Evolutionary conservation across 2,329 filamentous ascomycete species (phyloP).

Genomic region (Exophiala xenobiotica): DNA sequence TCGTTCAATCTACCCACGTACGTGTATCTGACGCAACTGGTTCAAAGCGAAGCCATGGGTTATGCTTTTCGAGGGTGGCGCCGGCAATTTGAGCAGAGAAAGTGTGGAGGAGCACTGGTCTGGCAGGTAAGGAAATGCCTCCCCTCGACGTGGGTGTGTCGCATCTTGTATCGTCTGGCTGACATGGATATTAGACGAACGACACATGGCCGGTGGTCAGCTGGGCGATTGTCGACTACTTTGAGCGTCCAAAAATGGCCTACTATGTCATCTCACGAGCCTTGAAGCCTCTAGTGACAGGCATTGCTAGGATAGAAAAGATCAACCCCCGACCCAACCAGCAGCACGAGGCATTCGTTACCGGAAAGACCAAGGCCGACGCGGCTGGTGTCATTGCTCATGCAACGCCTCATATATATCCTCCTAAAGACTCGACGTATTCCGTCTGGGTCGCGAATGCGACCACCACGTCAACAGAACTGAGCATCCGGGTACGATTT

Average conservation of each 20-base stretch:
- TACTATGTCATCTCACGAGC: constrained; percentile 53
- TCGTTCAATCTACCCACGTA: constrained; percentile 50
- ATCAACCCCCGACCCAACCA: not conserved
- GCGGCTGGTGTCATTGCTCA: too few species aligned
- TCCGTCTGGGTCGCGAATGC: too few species aligned
- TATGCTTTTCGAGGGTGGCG: constrained; percentile 58
- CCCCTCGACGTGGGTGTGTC: too few species aligned
- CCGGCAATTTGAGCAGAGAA: constrained; percentile 43
- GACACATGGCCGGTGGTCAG: not conserved
- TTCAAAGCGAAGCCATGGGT: constrained; percentile 60
- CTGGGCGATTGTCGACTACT: not conserved
- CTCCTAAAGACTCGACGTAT: too few species aligned
- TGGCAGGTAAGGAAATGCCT: constrained; percentile 55
- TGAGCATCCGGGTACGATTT: too few species aligned
- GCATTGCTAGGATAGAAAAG: constrained; percentile 40
- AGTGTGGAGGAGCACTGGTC: constrained; percentile 45
- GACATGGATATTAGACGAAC: too few species aligned
- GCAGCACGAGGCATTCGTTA: not conserved
- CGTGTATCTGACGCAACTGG: constrained; percentile 64
- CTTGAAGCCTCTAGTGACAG: constrained; percentile 54
- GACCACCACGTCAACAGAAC: too few species aligned
- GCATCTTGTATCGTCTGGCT: too few species aligned
- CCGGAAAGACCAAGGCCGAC: too few species aligned
- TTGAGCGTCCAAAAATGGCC: not conserved
- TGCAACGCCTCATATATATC: too few species aligned